A percentile compares a stretch with the other conserved stretches of the same genome.
These are phyloP conservation scores for Dimocarpus longan DNA, from an alignment of 345 rosid species.

Conservation along the genomic window DNA sequence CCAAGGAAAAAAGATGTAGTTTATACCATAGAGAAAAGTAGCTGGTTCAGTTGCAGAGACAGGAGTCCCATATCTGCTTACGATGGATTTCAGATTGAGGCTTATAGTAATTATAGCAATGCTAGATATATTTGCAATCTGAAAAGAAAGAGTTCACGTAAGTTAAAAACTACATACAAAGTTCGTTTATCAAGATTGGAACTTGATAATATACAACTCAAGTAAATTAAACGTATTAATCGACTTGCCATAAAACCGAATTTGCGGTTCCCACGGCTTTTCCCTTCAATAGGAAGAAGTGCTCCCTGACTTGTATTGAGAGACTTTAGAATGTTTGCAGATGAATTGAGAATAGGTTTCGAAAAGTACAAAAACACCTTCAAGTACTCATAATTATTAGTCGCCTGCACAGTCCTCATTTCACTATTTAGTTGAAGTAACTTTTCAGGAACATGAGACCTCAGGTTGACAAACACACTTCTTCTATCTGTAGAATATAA, in stretches of 20 bases:
- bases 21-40: conserved; percentile 81
- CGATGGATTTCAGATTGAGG: conserved; percentile 47
- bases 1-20: not conserved
- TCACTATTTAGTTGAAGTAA: conserved; percentile 58
- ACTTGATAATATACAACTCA: not conserved
- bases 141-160: conserved; percentile 28
- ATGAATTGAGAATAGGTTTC: conserved; percentile 69
- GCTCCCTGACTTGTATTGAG: conserved; percentile 56
- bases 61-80: conserved; percentile 74
- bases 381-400: conserved; percentile 56
- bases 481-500: conserved; percentile 63
- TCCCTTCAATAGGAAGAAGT: conserved; percentile 59
- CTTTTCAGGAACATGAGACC: conserved; percentile 74
- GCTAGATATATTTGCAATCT: conserved; percentile 64
- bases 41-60: conserved; percentile 74
- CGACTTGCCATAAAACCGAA: conserved; percentile 75
- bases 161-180: not conserved
- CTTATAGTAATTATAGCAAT: conserved; percentile 59
- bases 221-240: not conserved
- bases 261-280: conserved; percentile 62
- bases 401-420: conserved; percentile 81
- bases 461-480: conserved; percentile 59
- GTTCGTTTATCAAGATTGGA: not conserved
- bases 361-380: conserved; percentile 84
- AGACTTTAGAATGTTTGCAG: conserved; percentile 56